Percentiles rank a stretch among this genome's conserved stretches.
Evolutionary conservation across 1,139 yeast species (phyloP).

Genomic region (Yamadazyma conglobata): DNA sequence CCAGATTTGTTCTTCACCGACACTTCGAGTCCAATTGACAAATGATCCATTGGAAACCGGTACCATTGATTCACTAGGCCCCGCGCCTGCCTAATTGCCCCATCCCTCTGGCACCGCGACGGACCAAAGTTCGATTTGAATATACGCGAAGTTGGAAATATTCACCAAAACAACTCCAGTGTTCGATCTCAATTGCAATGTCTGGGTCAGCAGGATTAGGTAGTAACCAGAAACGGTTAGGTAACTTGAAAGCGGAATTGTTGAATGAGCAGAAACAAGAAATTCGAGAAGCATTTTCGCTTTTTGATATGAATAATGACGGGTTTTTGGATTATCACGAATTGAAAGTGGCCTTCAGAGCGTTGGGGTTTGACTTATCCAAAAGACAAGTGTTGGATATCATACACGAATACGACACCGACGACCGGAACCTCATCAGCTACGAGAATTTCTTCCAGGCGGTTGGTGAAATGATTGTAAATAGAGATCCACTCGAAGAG

Average conservation of each 20-base stretch:
- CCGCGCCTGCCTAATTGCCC: too few relatives aligned
- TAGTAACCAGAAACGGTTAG: constrained; percentile 17
- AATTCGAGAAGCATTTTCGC: constrained; percentile 86
- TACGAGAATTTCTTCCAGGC: constrained; percentile 80
- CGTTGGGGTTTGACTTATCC: constrained; percentile 84
- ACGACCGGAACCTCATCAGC: constrained; percentile 66
- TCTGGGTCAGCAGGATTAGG: too few relatives aligned
- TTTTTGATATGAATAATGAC: constrained; percentile 91
- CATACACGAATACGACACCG: constrained; percentile 78
- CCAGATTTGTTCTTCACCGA: constrained; percentile 43
- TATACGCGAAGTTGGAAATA: too few relatives aligned
- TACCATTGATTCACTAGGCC: too few relatives aligned
- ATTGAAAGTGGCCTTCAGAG: constrained; percentile 85
- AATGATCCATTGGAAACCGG: constrained; percentile 10
- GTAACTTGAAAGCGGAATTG: constrained; percentile 56
- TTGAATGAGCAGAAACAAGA: constrained; percentile 90
- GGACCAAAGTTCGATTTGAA: too few relatives aligned
- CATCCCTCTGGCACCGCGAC: too few relatives aligned
- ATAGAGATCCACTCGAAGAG: constrained; percentile 91
- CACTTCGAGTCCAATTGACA: constrained; percentile 39
- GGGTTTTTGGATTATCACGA: constrained; percentile 92
- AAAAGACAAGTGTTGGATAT: constrained; percentile 80
- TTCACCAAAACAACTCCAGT: too few relatives aligned
- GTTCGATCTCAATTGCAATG: too few relatives aligned
- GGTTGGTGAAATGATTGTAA: constrained; percentile 73